Base-by-base conservation (phyloP, 2,329 filamentous ascomycete genomes). In the Pseudogymnoascus sp. region DNA sequence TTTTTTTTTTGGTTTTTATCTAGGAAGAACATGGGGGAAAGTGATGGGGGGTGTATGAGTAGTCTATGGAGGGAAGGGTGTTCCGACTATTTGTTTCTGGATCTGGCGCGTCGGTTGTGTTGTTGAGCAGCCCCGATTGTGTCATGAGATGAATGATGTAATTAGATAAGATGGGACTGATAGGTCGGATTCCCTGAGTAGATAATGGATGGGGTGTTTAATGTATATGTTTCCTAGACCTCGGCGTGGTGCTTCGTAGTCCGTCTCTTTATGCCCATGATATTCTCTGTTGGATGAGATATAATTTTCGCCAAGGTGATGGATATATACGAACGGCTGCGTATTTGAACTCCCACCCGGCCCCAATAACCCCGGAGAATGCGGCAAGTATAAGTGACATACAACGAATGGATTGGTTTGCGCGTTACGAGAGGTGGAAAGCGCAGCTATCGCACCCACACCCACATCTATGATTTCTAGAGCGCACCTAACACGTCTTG, bases 81-180 rank as follows among this genome's bases (percentile, higher is more conserved):
- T 12, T 56, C n/a, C 46, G 46, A 18, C 46, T 56, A 56, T 56
- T 28, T 56, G 46, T 56, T 56, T 56, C 46, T 34, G n/a, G 25
- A 34, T 56, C 25, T 56, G 25, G 46, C 46, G 10, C 1, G 46
- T 56, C 25, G 46, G 46, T 56, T 56, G 46, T 56, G 46, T 34
- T 34, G 46, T 34, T 56, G 10, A 56, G 25, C 25, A 56, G 46
- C 46, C 46, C 46, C 46, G 46, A 56, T 10, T 34, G n/a, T 56
- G 46, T 34, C 46, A 18, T 34, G 25, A 56, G 46, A 31, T 53
- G 44, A 5, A 28, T 23, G 2, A 56, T 56, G 46, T 56, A 56
- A 56, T 56, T 56, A 56, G 25, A 56, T 34, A 16, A 31, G 46
- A 34, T 34, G 46, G 23, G 14, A 8, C n/a, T 12, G n/a, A 56